These are phyloP conservation scores for Aspergillus sp. DNA, from an alignment of 2,329 filamentous ascomycete species.

Conservation along the genomic window DNA sequence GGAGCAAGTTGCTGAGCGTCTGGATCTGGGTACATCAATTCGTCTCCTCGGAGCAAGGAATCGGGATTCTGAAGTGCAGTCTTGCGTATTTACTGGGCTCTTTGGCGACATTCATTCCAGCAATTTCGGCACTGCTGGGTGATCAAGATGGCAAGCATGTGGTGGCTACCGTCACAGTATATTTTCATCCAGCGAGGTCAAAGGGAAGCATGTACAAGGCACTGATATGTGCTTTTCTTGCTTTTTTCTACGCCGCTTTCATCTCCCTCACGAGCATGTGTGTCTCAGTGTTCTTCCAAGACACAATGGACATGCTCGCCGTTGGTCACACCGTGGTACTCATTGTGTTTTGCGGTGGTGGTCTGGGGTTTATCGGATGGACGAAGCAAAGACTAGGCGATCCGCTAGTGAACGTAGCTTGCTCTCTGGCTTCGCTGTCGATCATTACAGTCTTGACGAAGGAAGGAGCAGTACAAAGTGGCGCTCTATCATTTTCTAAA, in stretches of 20 bases:
- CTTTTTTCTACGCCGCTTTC: slow-evolving; percentile 72
- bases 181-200: slow-evolving; percentile 85
- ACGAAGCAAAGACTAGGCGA: slow-evolving; percentile 74
- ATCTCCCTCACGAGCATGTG: slow-evolving; percentile 82
- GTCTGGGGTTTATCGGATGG: slow-evolving; percentile 84
- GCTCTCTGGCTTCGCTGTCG: slow-evolving; percentile 79
- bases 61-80: slow-evolving; percentile 83
- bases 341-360: slow-evolving; percentile 77
- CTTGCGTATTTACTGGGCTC: slow-evolving; percentile 84
- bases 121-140: slow-evolving; percentile 69
- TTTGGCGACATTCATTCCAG: slow-evolving; percentile 75
- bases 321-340: slow-evolving; percentile 76
- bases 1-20: slow-evolving; percentile 27
- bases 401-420: slow-evolving; percentile 77
- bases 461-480: slow-evolving; percentile 79
- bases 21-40: slow-evolving; percentile 52
- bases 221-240: slow-evolving; percentile 67
- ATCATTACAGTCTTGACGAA: slow-evolving; percentile 89
- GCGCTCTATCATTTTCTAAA: slow-evolving; percentile 75
- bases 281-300: slow-evolving; percentile 74
- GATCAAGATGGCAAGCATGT: slow-evolving; percentile 88
- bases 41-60: slow-evolving; percentile 66
- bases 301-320: slow-evolving; percentile 59
- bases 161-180: slow-evolving; percentile 88
- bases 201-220: slow-evolving; percentile 88